phyloP scores from a whole-genome alignment of 352 stramenopile species.

The Phytophthora europaea region DNA sequence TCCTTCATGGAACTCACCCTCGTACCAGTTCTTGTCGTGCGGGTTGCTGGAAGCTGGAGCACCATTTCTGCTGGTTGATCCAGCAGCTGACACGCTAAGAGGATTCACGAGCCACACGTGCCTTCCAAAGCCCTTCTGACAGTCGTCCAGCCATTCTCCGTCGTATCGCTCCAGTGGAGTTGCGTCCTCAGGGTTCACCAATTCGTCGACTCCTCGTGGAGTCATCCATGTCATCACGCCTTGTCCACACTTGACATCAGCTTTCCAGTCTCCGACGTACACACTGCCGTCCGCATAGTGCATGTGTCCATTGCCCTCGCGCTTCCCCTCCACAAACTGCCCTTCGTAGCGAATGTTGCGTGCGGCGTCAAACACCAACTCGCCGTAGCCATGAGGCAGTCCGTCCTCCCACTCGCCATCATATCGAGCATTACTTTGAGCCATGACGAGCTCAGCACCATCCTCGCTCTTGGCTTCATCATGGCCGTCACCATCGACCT shows the following conservation, averaged over 20 bases:
- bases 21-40: slow-evolving; percentile 85
- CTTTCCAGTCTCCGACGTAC: slow-evolving; percentile 79
- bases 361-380: slow-evolving; percentile 77
- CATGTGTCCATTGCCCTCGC: slow-evolving; percentile 72
- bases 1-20: slow-evolving; percentile 78
- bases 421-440: slow-evolving; percentile 72
- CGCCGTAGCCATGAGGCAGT: slow-evolving; percentile 72
- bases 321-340: slow-evolving; percentile 56
- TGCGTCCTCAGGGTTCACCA: slow-evolving; percentile 14
- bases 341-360: slow-evolving; percentile 70
- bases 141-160: slow-evolving; percentile 78
- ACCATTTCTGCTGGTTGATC: slow-evolving; percentile 13
- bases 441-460: slow-evolving; percentile 19
- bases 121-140: slow-evolving; percentile 79
- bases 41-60: slow-evolving; percentile 14
- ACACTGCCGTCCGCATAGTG: slow-evolving; percentile 69
- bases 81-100: background rate
- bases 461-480: background rate
- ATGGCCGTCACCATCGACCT: slow-evolving; percentile 10
- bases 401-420: slow-evolving; percentile 84
- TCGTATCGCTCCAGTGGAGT: slow-evolving; percentile 69
- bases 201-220: background rate
- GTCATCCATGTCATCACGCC: slow-evolving; percentile 85
- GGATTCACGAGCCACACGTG: slow-evolving; percentile 76
- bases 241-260: slow-evolving; percentile 74